These are phyloP conservation scores for Penicillium robsamsonii DNA, from an alignment of 495 filamentous ascomycete species.

Conservation along the genomic window DNA sequence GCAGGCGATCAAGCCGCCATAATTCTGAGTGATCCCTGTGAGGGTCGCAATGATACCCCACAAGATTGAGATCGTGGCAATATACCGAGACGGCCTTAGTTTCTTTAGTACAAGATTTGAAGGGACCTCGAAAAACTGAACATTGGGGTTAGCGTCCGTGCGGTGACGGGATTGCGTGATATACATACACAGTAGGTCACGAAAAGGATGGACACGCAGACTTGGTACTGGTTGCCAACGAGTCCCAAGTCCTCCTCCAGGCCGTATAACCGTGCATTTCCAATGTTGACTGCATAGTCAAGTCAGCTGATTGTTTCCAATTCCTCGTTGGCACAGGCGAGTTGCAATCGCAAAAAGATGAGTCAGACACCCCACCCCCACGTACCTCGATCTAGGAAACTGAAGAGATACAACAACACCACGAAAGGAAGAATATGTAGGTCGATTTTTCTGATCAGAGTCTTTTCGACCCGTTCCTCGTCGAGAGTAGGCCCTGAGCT, in stretches of 20 bases:
- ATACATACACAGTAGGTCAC: slow-evolving; percentile 60
- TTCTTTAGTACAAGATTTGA: slow-evolving; percentile 78
- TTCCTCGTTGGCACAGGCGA: slow-evolving; percentile 2
- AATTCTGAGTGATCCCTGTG: slow-evolving; percentile 61
- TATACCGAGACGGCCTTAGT: slow-evolving; percentile 70
- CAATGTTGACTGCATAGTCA: slow-evolving; percentile 64
- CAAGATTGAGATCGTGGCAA: slow-evolving; percentile 57
- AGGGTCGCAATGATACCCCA: slow-evolving; percentile 74
- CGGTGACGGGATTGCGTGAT: not conserved
- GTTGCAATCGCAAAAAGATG: slow-evolving; percentile 9
- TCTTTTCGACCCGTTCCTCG: slow-evolving; percentile 44
- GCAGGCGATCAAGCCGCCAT: slow-evolving; percentile 54
- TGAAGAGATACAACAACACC: slow-evolving; percentile 60
- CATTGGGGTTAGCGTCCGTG: not conserved
- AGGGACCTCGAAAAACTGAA: slow-evolving; percentile 44
- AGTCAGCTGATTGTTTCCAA: slow-evolving; percentile 1
- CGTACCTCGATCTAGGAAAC: slow-evolving; percentile 61
- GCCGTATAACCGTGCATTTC: slow-evolving; percentile 68
- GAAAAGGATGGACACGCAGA: slow-evolving; percentile 69
- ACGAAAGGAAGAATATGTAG: slow-evolving; percentile 59
- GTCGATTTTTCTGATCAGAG: slow-evolving; percentile 56
- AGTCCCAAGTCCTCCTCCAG: slow-evolving; percentile 66
- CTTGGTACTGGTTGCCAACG: slow-evolving; percentile 63
- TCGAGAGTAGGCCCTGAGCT: slow-evolving; percentile 27
- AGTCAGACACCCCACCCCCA: slow-evolving; percentile 13